A percentile compares a stretch with the other conserved stretches of the same genome.
These are phyloP conservation scores for Acanthamoeba culbertsoni DNA, from an alignment of 208 protist genomes.

Conservation along the genomic window DNA sequence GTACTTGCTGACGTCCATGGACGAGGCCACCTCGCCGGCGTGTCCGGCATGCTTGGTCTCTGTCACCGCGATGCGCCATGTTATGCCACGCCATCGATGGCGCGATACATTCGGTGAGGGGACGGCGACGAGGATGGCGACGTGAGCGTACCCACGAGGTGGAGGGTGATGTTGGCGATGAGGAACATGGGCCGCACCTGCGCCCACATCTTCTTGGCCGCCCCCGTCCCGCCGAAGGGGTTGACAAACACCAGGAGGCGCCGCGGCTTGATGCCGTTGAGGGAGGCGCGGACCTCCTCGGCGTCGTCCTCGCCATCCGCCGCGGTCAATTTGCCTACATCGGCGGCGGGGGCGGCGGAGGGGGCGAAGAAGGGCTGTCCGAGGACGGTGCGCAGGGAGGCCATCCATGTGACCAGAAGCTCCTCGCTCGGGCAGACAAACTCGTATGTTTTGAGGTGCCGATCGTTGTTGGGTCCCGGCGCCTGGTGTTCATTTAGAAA, in stretches of 20 bases:
- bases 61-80: not conserved
- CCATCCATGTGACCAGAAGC: not conserved
- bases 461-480: not conserved
- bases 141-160: not conserved
- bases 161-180: not conserved
- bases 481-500: not conserved
- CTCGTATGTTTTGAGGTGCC: not conserved
- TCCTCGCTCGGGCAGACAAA: not conserved
- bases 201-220: not conserved
- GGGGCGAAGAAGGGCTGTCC: not conserved
- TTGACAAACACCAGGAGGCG: conserved; percentile 12
- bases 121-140: not conserved
- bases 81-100: not conserved
- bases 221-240: not conserved
- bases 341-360: not conserved
- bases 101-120: too few relatives aligned
- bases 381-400: not conserved
- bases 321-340: not conserved
- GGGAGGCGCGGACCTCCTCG: not conserved
- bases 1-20: not conserved
- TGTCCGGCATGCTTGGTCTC: conserved; percentile 60
- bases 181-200: conserved; percentile 1
- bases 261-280: not conserved
- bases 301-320: not conserved
- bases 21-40: not conserved